Evolutionary conservation across 345 rosid species (phyloP), one percentile per base, ranked within the genome.

Genomic region (Leavenworthia alabamica): DNA sequence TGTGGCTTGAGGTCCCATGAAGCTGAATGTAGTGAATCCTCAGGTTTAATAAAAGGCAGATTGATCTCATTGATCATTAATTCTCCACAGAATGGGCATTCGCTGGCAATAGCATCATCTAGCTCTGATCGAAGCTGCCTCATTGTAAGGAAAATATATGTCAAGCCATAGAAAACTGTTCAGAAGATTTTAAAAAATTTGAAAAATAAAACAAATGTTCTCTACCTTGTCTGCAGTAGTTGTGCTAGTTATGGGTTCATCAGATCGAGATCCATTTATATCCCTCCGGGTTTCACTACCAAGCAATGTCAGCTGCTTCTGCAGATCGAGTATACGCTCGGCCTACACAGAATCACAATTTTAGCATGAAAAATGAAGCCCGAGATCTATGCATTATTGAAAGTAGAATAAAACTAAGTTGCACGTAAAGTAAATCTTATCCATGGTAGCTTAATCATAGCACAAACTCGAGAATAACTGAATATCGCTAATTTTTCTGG

Each of bases 81-180:
- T 23, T 89, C 99, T 6, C 97, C 95, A 53, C 99, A 93, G 62
- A 89, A 93, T 2, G 99, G 97, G 64, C 99, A 89, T 72, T 93
- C 96, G 4, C 88, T 79, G 23, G 97, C 97, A 60, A 89, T 81
- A 71, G 96, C 99, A 75, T 87, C 97, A 20, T 93, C 99, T 66
- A 93, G 68, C 75, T 87, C 88, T 53, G 94, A 79, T 11, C 94
- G 90, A 35, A 89, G 94, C 97, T 93, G 96, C 45, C 61, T 56
- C 64, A 56, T 7, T 12, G 49, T 12, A 59, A 55, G 28, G 6
- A 37, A 29, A 45, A 60, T 42, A 60, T 46, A 60, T 39, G 44
- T 66, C 32, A 64, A 14, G 58, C 27, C 52, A 24, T 9, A 13
- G 28, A 64, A 32, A 17, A n/a, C 17, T 23, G 19, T 52, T 6